A percentile compares a stretch with the other conserved stretches of the same genome.
Evolutionary conservation across 352 stramenopile species (phyloP).

Genomic region (Pythium utonaiense): DNA sequence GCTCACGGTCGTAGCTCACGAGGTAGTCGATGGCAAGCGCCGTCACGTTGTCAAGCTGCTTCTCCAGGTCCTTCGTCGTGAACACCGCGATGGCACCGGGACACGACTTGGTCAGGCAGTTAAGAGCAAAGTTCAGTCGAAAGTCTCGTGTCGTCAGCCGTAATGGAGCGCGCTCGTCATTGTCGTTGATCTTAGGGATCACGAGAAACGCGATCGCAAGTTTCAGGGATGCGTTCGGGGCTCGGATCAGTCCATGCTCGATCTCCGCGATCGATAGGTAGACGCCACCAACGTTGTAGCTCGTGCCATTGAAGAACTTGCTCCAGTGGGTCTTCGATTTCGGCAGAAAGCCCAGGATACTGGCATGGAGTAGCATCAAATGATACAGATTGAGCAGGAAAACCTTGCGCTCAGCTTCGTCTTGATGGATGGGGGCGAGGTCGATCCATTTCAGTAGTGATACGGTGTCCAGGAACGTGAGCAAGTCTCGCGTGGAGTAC

Average conservation of each 20-base stretch:
- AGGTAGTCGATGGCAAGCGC: conserved; percentile 27
- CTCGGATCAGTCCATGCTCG: conserved; percentile 48
- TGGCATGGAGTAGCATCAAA: conserved; percentile 40
- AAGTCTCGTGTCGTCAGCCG: conserved; percentile 36
- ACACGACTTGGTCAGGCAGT: conserved; percentile 57
- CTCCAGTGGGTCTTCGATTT: conserved; percentile 48
- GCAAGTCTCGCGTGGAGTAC: conserved; percentile 31
- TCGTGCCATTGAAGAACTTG: conserved; percentile 57
- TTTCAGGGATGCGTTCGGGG: conserved; percentile 34
- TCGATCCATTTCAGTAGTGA: conserved; percentile 32
- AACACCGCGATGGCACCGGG: conserved; percentile 44
- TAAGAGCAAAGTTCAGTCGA: conserved; percentile 57
- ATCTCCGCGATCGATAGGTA: conserved; percentile 52
- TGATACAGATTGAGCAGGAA: conserved; percentile 68
- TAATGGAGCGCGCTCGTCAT: conserved; percentile 26
- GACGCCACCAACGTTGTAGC: conserved; percentile 43
- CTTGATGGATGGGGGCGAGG: conserved; percentile 14
- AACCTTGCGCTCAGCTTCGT: conserved; percentile 28
- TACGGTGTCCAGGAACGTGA: conserved; percentile 36
- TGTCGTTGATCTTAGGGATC: conserved; percentile 34
- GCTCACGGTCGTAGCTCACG: conserved; percentile 46
- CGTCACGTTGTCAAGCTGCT: conserved; percentile 37
- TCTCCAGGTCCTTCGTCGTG: conserved; percentile 54
- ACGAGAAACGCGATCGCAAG: conserved; percentile 41
- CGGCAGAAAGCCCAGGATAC: conserved; percentile 38